Conservation (phyloP, 1,139 yeast genomes). For the Yarrowia galli region DNA sequence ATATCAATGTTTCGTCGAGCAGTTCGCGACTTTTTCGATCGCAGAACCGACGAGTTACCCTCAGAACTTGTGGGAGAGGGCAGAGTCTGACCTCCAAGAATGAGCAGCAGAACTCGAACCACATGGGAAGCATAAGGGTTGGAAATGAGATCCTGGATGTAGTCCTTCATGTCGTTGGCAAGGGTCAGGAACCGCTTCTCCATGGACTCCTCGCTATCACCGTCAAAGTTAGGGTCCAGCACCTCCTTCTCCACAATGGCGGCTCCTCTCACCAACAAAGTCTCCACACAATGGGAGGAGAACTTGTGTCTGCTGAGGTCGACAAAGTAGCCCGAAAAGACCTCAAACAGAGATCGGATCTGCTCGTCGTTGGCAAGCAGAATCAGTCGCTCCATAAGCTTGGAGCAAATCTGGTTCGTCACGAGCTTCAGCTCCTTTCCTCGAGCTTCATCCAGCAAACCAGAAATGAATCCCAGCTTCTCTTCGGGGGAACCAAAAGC, state of each 20-base stretch:
- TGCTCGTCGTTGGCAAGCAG: constrained; percentile 70
- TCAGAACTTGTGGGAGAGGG: constrained; percentile 68
- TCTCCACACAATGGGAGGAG: constrained; percentile 92
- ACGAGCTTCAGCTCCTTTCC: constrained; percentile 93
- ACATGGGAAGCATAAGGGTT: constrained; percentile 92
- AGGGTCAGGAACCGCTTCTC: constrained; percentile 70
- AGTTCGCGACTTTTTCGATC: constrained; percentile 86
- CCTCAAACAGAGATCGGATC: constrained; percentile 65
- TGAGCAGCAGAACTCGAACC: constrained; percentile 71
- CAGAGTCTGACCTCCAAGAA: constrained; percentile 77
- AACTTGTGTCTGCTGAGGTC: constrained; percentile 87
- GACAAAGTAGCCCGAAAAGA: constrained; percentile 73
- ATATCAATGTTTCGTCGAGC: constrained; percentile 94
- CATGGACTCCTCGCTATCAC: constrained; percentile 55
- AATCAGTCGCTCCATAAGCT: constrained; percentile 86
- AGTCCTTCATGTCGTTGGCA: constrained; percentile 71
- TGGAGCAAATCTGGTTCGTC: constrained; percentile 93
- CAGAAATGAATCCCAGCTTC: constrained; percentile 69
- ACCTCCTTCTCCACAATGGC: constrained; percentile 77
- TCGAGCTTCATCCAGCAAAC: constrained; percentile 82
- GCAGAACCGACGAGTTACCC: constrained; percentile 69
- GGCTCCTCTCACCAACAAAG: constrained; percentile 78
- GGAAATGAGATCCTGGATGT: constrained; percentile 63
- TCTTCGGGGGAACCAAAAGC: constrained; percentile 81
- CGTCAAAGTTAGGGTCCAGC: constrained; percentile 47